A percentile compares a stretch with the other conserved stretches of the same genome.
Evolutionary conservation across 768 basidiomycete species (phyloP).

Genomic region (Mycena crocata): DNA sequence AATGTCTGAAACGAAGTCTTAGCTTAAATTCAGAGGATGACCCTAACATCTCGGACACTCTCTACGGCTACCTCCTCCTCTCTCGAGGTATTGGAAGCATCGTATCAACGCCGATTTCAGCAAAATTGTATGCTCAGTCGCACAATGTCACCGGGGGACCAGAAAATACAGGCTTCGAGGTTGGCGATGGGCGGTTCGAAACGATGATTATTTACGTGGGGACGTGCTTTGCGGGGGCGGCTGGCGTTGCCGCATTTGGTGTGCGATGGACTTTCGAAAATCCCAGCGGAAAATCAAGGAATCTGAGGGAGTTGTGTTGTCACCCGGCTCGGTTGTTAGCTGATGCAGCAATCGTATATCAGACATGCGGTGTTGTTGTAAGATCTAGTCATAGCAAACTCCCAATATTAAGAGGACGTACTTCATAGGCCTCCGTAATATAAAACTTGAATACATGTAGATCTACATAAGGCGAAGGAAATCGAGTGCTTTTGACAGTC

Average conservation of each 20-base stretch:
- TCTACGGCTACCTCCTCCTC: slow-evolving; percentile 41
- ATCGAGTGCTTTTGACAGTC: no score
- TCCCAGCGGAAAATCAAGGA: neutral
- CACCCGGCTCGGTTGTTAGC: no score
- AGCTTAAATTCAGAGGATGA: slow-evolving; percentile 38
- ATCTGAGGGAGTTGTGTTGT: no score
- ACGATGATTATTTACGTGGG: slow-evolving; percentile 45
- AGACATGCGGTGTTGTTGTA: no score
- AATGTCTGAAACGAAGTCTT: neutral
- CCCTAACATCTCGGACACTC: no score
- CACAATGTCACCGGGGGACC: neutral
- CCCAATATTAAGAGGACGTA: no score
- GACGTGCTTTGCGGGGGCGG: slow-evolving; percentile 45
- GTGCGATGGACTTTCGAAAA: slow-evolving; percentile 31
- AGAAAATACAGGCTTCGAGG: slow-evolving; percentile 38
- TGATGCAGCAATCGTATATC: no score
- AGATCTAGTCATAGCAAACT: no score
- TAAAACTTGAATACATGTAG: no score
- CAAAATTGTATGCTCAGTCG: slow-evolving; percentile 7
- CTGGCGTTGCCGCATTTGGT: slow-evolving; percentile 39
- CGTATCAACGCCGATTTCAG: slow-evolving; percentile 41
- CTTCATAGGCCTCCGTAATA: no score
- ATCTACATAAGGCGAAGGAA: no score
- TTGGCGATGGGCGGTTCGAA: slow-evolving; percentile 41
- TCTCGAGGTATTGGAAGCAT: slow-evolving; percentile 46